Evolutionary conservation across 495 filamentous ascomycete genomes (phyloP).

Genomic region (Xylaria nigripes): DNA sequence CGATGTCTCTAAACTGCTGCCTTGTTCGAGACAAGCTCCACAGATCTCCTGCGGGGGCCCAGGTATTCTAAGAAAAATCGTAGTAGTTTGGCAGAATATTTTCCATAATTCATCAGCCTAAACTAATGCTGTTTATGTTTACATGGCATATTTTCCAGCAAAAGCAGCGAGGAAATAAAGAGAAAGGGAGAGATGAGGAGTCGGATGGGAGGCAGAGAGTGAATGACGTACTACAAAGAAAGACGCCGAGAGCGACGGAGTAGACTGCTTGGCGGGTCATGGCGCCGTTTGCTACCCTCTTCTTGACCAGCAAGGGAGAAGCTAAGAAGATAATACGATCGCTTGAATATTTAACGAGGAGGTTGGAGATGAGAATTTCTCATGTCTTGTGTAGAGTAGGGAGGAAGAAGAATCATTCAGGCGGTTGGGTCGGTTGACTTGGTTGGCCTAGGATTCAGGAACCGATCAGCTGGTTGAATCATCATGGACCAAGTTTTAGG

Average conservation of each 20-base stretch:
- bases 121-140: not conserved
- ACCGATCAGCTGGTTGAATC: too few relatives aligned
- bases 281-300: slow-evolving; percentile 2
- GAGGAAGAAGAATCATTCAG: too few relatives aligned
- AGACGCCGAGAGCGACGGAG: slow-evolving; percentile 45
- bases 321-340: not conserved
- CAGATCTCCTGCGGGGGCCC: not conserved
- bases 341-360: too few relatives aligned
- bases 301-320: slow-evolving; percentile 5
- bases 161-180: not conserved
- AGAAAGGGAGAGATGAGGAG: not conserved
- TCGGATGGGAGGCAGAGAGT: slow-evolving; percentile 9
- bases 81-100: not conserved
- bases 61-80: not conserved
- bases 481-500: too few relatives aligned
- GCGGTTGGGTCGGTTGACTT: too few relatives aligned
- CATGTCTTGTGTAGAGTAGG: too few relatives aligned
- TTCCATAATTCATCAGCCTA: not conserved
- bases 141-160: not conserved
- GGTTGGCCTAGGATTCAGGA: too few relatives aligned
- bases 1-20: not conserved
- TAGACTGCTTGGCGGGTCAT: slow-evolving; percentile 52
- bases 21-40: not conserved
- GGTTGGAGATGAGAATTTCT: too few relatives aligned
- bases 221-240: slow-evolving; percentile 50